Percentiles rank a stretch among this genome's conserved stretches.
Conservation (phyloP, 202 grass and related monocot species). For the Bolboschoenoplectus hybrid region DNA sequence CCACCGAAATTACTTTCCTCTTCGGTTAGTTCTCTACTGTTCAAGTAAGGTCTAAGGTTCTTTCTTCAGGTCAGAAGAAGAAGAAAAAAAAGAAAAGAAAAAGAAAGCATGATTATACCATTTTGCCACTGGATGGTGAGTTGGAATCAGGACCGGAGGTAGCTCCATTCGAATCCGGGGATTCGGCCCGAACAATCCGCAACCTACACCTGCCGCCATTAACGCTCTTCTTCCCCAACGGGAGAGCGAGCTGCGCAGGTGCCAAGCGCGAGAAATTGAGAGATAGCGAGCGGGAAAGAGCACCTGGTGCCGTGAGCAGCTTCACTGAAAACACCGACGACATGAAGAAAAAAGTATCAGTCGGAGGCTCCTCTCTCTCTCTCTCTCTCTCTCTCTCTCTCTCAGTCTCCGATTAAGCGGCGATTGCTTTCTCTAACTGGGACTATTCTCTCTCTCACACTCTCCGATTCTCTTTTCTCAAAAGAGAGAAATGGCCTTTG, state of each 20-base stretch:
- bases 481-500: constrained; percentile 6
- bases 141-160: constrained; percentile 16
- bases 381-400: not conserved
- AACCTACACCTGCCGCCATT: not conserved
- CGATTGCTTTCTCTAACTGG: constrained; percentile 6
- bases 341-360: not conserved
- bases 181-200: constrained; percentile 31
- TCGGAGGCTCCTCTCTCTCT: not conserved
- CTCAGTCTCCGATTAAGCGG: not conserved
- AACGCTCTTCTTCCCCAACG: constrained; percentile 14
- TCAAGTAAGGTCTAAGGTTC: not conserved
- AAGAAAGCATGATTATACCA: constrained; percentile 15
- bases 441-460: not conserved
- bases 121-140: constrained; percentile 18
- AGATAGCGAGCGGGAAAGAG: constrained; percentile 6
- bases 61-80: not conserved
- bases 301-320: not conserved
- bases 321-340: constrained; percentile 38
- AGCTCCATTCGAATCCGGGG: not conserved
- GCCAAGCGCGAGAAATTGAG: not conserved
- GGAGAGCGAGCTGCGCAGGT: not conserved
- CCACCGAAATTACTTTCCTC: not conserved
- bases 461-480: not conserved
- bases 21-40: not conserved
- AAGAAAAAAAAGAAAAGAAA: no score